A percentile compares a stretch with the other conserved stretches of the same genome.
Evolutionary conservation across 805 yeast species (phyloP).

Genomic region (Dipodascopsis uninucleata): DNA sequence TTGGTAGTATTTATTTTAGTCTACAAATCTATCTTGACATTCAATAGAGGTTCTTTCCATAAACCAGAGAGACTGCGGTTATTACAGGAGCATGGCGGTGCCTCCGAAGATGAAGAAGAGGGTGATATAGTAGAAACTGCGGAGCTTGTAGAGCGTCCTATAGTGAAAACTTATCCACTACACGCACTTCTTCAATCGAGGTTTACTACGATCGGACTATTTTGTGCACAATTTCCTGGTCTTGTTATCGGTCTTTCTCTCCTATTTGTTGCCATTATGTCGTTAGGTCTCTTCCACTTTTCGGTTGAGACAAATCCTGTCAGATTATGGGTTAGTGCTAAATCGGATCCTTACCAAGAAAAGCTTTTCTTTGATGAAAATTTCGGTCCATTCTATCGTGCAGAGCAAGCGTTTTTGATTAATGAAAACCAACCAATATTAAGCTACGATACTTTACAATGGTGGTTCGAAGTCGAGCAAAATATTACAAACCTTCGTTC

Average conservation of each 20-base stretch:
- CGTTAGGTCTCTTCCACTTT: slow-evolving; percentile 51
- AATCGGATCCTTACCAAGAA: slow-evolving; percentile 64
- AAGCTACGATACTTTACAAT: slow-evolving; percentile 62
- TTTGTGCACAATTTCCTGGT: slow-evolving; percentile 62
- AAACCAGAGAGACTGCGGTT: slow-evolving; percentile 36
- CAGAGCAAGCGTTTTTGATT: slow-evolving; percentile 75
- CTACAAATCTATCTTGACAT: slow-evolving; percentile 15
- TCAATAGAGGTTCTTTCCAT: slow-evolving; percentile 14
- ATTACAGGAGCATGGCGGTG: slow-evolving; percentile 43
- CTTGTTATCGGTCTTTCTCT: slow-evolving; percentile 46
- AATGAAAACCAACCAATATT: slow-evolving; percentile 68
- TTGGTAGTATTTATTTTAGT: slow-evolving; percentile 30
- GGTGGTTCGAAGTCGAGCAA: slow-evolving; percentile 86
- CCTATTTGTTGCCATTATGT: slow-evolving; percentile 44
- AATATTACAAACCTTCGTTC: slow-evolving; percentile 43
- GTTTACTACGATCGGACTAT: slow-evolving; percentile 51
- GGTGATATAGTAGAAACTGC: slow-evolving; percentile 32
- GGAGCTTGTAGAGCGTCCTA: slow-evolving; percentile 28
- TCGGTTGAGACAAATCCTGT: slow-evolving; percentile 75
- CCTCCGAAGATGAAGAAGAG: slow-evolving; percentile 36
- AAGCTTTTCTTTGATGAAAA: slow-evolving; percentile 67
- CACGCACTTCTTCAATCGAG: slow-evolving; percentile 47
- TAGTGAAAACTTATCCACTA: slow-evolving; percentile 42
- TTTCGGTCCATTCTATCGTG: slow-evolving; percentile 89
- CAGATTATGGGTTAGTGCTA: slow-evolving; percentile 83